Evolutionary conservation across 257 asterid genomes (phyloP), one percentile per base, ranked within the genome.

Genomic region (Fraxinus anomala): DNA sequence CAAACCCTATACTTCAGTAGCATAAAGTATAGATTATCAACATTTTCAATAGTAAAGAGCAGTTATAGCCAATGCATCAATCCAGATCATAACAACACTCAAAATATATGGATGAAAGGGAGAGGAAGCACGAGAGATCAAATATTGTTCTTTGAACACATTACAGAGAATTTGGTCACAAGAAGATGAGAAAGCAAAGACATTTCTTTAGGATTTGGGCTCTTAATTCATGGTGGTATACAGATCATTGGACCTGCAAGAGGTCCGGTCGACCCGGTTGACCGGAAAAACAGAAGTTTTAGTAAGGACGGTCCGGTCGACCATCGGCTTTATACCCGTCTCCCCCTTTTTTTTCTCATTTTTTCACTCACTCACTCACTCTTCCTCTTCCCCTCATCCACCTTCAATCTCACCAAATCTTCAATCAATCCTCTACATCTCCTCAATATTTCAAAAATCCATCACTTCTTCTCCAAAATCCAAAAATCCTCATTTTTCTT

Each of bases 81-180:
- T 73, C 69, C 24, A 16, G 75, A 70, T 40, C 59, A 13, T 49
- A 30, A 30, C 51, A 67, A 33, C 80, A 68, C 33, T 12, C 26
- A 39, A 10, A 70, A 54, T 23, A 34, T 5, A 14, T 26, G 70
- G 68, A 80, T 42, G 54, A 72, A 37, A 74, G 36, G 39, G 69
- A 33, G 40, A 77, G 78, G 16, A 23, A 73, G 75, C 44, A 49
- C 66, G 47, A 77, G 19, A 70, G 44, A 68, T 68, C 65, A 67
- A 59, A 69, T 28, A 69, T 47, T 34, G 51, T 51, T 65, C 66
- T 59, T 72, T 76, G 30, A 47, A 78, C 28, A 79, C 73, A 65
- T 12, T 30, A 66, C 21, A 16, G 39, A 37, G 3, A 54, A 44
- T 63, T 30, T 26, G 76, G 68, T 28, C 54, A 68, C 14, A 5